These are phyloP conservation scores for Leccinum huronense DNA, from an alignment of 1,284 basidiomycete genomes.

Conservation along the genomic window DNA sequence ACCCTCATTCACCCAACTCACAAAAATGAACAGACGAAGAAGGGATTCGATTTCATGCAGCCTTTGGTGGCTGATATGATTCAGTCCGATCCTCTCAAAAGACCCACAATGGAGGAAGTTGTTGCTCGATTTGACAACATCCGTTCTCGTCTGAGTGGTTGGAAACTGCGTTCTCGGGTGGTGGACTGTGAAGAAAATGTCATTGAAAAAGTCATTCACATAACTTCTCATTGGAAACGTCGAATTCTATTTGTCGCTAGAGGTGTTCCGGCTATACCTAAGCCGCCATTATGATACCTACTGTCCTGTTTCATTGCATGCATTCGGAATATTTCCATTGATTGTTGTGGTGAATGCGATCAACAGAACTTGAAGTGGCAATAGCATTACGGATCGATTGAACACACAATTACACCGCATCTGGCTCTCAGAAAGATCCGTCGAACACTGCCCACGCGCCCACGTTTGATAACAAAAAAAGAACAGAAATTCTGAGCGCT, in stretches of 20 bases:
- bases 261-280: conserved; percentile 1
- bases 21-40: neutral
- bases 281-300: neutral
- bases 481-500: neutral
- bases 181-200: neutral
- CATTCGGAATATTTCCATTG: too few species aligned
- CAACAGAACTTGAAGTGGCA: too few species aligned
- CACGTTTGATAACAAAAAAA: neutral
- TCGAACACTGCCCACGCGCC: too few species aligned
- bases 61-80: conserved; percentile 2
- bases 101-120: neutral
- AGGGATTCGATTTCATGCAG: conserved; percentile 1
- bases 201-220: neutral
- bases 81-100: neutral
- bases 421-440: too few species aligned
- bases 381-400: too few species aligned
- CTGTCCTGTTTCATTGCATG: neutral
- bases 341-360: too few species aligned
- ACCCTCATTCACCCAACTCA: too few species aligned
- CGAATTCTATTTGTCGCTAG: neutral
- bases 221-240: conserved; percentile 1
- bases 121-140: neutral
- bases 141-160: neutral
- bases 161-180: neutral
- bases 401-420: too few species aligned